Conservation (phyloP, 768 basidiomycete genomes). For the Lyophyllum shimeji region DNA sequence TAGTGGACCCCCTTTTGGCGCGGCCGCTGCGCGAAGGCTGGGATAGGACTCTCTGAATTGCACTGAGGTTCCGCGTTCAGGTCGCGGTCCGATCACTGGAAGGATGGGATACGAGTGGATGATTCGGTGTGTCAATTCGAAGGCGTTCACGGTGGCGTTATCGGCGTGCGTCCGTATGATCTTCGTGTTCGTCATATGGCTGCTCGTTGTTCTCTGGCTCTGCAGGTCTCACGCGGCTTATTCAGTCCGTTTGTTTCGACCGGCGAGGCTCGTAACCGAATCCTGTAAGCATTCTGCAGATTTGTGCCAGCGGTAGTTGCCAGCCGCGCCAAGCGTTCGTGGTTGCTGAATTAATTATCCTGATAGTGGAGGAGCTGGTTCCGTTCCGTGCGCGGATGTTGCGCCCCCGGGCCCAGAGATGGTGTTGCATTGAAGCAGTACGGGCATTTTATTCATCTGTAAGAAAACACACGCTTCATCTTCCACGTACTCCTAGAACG, state of each 20-base stretch:
- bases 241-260: neutral
- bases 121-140: neutral
- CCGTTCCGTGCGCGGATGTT: neutral
- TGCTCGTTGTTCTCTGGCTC: neutral
- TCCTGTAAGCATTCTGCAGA: neutral
- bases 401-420: neutral
- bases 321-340: neutral
- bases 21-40: too few species aligned
- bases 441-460: neutral
- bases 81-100: neutral
- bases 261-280: neutral
- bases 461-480: neutral
- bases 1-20: too few species aligned
- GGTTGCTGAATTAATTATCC: neutral
- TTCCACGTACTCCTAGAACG: neutral
- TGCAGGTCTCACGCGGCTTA: neutral
- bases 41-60: too few species aligned
- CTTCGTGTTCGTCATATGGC: neutral
- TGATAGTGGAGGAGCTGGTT: too few species aligned
- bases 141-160: neutral
- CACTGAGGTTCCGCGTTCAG: neutral
- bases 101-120: neutral
- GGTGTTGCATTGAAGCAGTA: neutral
- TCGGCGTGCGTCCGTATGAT: neutral
- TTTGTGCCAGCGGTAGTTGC: neutral